Conservation (phyloP, 352 stramenopile genomes). For the Globisporangium paroecandrum region DNA sequence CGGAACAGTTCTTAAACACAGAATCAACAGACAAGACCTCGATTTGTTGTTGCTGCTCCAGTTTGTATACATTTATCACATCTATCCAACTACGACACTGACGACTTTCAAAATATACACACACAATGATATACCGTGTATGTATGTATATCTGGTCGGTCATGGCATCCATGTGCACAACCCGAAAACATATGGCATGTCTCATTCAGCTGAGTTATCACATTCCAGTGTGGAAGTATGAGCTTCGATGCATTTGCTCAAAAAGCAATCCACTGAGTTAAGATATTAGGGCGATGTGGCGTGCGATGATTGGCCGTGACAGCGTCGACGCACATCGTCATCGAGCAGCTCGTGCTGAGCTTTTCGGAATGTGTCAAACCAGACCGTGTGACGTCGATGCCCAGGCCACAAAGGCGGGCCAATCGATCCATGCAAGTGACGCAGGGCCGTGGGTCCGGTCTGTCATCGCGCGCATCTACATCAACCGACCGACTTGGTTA, state of each 20-base stretch:
- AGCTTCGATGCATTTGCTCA: not conserved
- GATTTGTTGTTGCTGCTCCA: too few species aligned
- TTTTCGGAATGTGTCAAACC: slow-evolving; percentile 9
- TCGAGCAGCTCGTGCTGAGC: not conserved
- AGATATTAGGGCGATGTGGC: not conserved
- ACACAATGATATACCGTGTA: not conserved
- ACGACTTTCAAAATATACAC: not conserved
- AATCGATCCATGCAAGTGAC: slow-evolving; percentile 4
- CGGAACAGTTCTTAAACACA: not conserved
- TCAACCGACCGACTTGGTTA: not conserved
- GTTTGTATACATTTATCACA: not conserved
- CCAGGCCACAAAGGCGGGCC: not conserved
- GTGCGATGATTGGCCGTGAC: slow-evolving; percentile 3
- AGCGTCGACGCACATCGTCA: slow-evolving; percentile 1
- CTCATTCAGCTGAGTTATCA: not conserved
- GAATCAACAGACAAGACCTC: too few species aligned
- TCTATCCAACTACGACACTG: too few species aligned
- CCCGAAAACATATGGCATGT: not conserved
- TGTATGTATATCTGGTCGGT: not conserved
- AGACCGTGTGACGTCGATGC: slow-evolving; percentile 4
- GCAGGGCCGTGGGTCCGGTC: not conserved
- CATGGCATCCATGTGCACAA: not conserved
- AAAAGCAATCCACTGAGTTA: not conserved
- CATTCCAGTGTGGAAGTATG: not conserved
- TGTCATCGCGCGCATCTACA: not conserved